Conservation (phyloP, 305 asterid species). For the Solanum hybrid region DNA sequence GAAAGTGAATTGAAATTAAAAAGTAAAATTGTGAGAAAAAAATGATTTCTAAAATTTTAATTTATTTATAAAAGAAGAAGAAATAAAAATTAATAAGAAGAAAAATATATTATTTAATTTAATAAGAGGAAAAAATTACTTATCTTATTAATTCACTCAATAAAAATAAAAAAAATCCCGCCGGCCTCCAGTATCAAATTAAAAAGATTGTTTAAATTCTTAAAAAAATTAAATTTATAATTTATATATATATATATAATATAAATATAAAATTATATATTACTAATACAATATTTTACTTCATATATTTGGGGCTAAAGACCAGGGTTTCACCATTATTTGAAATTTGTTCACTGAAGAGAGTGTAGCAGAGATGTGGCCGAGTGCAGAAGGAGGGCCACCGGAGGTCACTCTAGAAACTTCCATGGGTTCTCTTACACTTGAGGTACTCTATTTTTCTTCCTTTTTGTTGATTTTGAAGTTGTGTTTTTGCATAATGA, state of each 20-base stretch:
- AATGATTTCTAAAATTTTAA: too few relatives aligned
- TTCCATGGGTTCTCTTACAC: slow-evolving; percentile 85
- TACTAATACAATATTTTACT: not conserved
- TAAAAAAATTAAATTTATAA: too few relatives aligned
- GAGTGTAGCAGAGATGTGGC: slow-evolving; percentile 24
- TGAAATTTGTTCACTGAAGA: not conserved
- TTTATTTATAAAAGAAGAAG: too few relatives aligned
- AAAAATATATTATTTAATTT: too few relatives aligned
- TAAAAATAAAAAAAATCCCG: too few relatives aligned
- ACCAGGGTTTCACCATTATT: not conserved
- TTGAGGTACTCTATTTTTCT: slow-evolving; percentile 32
- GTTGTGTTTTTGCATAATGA: not conserved
- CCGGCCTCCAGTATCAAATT: too few relatives aligned
- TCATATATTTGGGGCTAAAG: not conserved
- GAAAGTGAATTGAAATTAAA: not conserved
- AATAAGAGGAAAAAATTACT: too few relatives aligned
- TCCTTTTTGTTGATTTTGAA: not conserved
- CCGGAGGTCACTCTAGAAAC: slow-evolving; percentile 92
- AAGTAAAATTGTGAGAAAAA: too few relatives aligned
- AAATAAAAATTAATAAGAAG: too few relatives aligned
- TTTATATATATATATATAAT: too few relatives aligned
- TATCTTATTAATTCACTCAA: not conserved
- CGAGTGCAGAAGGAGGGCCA: slow-evolving; percentile 61
- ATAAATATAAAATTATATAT: not conserved
- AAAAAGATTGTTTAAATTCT: too few relatives aligned